Base-by-base conservation (phyloP, 176 grass and related monocot genomes). In the Triticum turgidum region DNA sequence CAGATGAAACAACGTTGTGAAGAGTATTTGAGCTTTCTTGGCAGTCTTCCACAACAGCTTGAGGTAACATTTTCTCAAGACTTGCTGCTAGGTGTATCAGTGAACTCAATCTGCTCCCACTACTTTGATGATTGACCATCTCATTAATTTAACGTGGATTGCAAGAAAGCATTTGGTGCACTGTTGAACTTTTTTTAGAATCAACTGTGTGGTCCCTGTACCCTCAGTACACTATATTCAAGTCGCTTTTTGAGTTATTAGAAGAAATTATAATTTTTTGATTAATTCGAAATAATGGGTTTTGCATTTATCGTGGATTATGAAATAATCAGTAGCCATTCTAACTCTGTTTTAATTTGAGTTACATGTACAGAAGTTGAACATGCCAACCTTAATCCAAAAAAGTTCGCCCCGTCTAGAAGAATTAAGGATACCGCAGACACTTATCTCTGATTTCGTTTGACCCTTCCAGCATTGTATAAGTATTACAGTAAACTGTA, bases 21-120 rank as follows among this genome's bases (percentile, higher is more conserved):
- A 83, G 92, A 96, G 9, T 93, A 95, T 84, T 88, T 95, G 77
- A 90, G 44, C 44, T 91, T 92, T 89, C 69, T 98, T 80, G 86
- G 92, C 35, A 90, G 83, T 69, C 88, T 90, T 80, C 93, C 89
- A 17, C 91, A 59, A 6, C 84, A 98, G 44, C 73, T 94, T 75
- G 93, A 95, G 96, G 96, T 98, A 88, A 69, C 41, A 14, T 67
- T 65, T 67, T 51, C 63, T 32, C 25, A 32, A 37, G 22, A 59
- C 20, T 11, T 67, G 13, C 10, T 68, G 1, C 15, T 21, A 49
- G 17, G 15, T 49, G 27, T 33, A 81, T 33, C 66, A 81, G 15
- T 81, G 41, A 77, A 85, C 11, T 25, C 61, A 85, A 52, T 30
- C 14, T 85, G 37, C 63, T n/a, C 44, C 12, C 20, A 52, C 32